Evolutionary conservation across 441 rosid genomes (phyloP).

Genomic region (Erodium chrysanthum): DNA sequence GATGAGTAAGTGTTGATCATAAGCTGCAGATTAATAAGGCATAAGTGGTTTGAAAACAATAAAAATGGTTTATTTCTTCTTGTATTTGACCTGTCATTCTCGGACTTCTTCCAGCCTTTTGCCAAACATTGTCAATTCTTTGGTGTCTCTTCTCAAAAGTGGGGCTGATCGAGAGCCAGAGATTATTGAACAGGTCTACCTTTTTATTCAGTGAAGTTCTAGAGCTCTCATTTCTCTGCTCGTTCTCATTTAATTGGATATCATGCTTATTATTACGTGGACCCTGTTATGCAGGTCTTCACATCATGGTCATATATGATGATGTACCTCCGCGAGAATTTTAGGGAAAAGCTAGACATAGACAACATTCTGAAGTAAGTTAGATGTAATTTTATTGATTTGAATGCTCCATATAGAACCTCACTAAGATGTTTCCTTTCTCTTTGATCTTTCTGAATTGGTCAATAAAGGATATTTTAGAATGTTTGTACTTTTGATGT

Average conservation of each 20-base stretch:
- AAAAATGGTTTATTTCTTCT: constrained; percentile 2
- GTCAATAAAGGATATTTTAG: neutral
- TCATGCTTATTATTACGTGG: constrained; percentile 2
- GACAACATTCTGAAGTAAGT: constrained; percentile 54
- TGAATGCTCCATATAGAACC: neutral
- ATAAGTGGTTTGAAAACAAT: neutral
- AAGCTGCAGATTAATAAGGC: neutral
- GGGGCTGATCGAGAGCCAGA: constrained; percentile 91
- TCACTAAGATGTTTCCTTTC: neutral
- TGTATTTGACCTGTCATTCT: constrained; percentile 4
- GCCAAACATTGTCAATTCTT: constrained; percentile 52
- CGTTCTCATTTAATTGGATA: neutral
- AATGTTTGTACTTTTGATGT: no score
- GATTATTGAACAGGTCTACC: constrained; percentile 73
- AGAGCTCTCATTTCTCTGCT: constrained; percentile 7
- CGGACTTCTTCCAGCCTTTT: constrained; percentile 43
- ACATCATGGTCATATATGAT: constrained; percentile 61
- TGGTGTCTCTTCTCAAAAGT: constrained; percentile 49
- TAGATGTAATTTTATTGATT: constrained; percentile 8
- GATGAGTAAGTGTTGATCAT: neutral
- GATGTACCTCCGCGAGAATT: constrained; percentile 64
- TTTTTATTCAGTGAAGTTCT: constrained; percentile 16
- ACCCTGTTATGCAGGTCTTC: constrained; percentile 51
- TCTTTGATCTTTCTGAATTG: neutral
- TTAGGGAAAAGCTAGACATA: constrained; percentile 32